These are phyloP conservation scores for Senna tora DNA, from an alignment of 306 rosid genomes.

Conservation along the genomic window DNA sequence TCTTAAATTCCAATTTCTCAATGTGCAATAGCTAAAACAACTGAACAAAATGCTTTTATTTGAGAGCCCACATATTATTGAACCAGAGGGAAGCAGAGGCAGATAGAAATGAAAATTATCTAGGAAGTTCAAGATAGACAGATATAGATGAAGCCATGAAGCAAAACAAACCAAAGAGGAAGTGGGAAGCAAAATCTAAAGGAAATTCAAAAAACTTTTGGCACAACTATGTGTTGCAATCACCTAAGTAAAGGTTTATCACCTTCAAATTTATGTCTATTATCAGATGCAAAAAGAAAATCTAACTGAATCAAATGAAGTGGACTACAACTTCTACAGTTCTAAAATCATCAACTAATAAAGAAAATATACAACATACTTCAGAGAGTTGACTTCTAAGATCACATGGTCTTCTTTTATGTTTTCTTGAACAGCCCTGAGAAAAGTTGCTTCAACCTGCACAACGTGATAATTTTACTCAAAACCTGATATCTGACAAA, in stretches of 20 bases:
- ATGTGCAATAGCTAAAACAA: not conserved
- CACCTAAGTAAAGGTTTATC: not conserved
- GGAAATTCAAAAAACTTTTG: not conserved
- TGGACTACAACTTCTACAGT: not conserved
- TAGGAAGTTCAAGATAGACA: not conserved
- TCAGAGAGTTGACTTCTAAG: slow-evolving; percentile 82
- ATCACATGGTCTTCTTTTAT: slow-evolving; percentile 69
- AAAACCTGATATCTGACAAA: slow-evolving; percentile 30
- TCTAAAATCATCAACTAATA: slow-evolving; percentile 21
- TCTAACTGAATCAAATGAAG: slow-evolving; percentile 4
- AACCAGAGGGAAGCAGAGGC: not conserved
- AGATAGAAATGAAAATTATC: not conserved
- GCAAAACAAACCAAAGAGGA: not conserved
- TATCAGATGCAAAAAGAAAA: not conserved
- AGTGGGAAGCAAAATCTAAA: not conserved
- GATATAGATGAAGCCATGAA: not conserved
- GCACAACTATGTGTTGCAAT: not conserved
- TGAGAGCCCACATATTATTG: not conserved
- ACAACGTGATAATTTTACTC: slow-evolving; percentile 28
- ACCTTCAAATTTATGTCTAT: not conserved
- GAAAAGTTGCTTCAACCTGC: slow-evolving; percentile 97
- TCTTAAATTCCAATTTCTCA: slow-evolving; percentile 27
- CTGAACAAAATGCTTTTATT: slow-evolving; percentile 9
- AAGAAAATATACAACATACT: slow-evolving; percentile 56
- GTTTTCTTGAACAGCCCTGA: slow-evolving; percentile 90